These are phyloP conservation scores for Globisporangium middletonii DNA, from an alignment of 352 stramenopile species.

Conservation along the genomic window DNA sequence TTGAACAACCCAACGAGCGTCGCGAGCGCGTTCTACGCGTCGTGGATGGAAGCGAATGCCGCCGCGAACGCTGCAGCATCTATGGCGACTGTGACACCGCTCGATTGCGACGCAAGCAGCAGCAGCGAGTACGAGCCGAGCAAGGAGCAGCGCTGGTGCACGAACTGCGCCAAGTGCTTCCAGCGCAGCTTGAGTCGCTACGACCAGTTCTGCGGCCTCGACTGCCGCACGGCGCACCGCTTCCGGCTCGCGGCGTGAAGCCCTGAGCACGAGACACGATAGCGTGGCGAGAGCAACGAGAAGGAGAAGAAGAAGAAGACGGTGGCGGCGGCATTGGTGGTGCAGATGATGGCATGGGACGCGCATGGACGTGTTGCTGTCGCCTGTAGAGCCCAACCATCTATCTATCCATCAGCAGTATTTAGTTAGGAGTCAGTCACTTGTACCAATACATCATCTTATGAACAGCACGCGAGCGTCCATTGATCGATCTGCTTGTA, in stretches of 20 bases:
- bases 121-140: conserved; percentile 37
- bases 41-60: conserved; percentile 12
- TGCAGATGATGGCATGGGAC: too few species aligned
- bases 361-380: too few species aligned
- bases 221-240: conserved; percentile 66
- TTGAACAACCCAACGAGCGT: neutral
- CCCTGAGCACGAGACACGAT: conserved; percentile 13
- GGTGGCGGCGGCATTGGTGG: too few species aligned
- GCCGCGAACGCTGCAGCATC: conserved; percentile 18
- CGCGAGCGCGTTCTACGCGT: conserved; percentile 11
- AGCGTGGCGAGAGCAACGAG: neutral
- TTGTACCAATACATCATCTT: too few species aligned
- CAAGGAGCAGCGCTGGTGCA: conserved; percentile 70
- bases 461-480: too few species aligned
- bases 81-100: conserved; percentile 6
- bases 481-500: too few species aligned
- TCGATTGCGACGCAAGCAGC: conserved; percentile 1
- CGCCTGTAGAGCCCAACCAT: neutral
- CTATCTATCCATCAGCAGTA: neutral
- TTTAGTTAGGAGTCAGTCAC: too few species aligned
- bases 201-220: conserved; percentile 60
- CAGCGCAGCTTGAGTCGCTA: conserved; percentile 59
- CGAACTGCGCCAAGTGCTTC: conserved; percentile 77
- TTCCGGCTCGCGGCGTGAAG: conserved; percentile 20
- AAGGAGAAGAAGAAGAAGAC: neutral